Evolutionary conservation across 139 green algal species (phyloP).

Genomic region (Dunaliella sp.): DNA sequence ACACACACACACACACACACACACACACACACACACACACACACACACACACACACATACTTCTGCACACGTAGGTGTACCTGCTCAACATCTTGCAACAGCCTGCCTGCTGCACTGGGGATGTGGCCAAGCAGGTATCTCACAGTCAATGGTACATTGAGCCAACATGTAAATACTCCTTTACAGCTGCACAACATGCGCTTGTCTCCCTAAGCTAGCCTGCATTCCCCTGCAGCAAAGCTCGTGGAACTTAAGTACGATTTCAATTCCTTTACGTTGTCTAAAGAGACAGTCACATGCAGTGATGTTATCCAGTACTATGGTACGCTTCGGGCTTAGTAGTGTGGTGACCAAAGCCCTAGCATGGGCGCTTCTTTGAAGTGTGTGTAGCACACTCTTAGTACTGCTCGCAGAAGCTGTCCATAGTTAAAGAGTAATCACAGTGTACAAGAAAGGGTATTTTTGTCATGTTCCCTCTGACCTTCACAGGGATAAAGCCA

Average conservation of each 20-base stretch:
- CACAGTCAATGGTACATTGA: background rate
- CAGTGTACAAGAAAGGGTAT: too few relatives aligned
- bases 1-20: background rate
- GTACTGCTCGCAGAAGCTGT: too few relatives aligned
- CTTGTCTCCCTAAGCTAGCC: too few relatives aligned
- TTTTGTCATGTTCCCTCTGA: too few relatives aligned
- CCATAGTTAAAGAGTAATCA: too few relatives aligned
- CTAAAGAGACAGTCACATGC: too few relatives aligned
- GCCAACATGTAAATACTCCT: background rate
- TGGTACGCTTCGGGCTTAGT: too few relatives aligned
- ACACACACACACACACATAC: background rate
- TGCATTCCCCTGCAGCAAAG: background rate
- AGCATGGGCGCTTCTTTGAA: too few relatives aligned
- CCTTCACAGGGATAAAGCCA: too few relatives aligned
- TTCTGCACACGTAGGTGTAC: slow-evolving; percentile 2
- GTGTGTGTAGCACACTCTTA: too few relatives aligned
- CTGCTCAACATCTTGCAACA: slow-evolving; percentile 73
- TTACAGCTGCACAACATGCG: background rate
- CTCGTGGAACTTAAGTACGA: background rate
- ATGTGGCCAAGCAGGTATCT: slow-evolving; percentile 69
- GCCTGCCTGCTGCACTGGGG: slow-evolving; percentile 66
- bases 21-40: background rate
- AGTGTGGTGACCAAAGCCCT: too few relatives aligned
- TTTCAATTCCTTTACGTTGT: background rate
- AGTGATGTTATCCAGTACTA: too few relatives aligned